Evolutionary conservation across 768 basidiomycete species (phyloP).

Genomic region (Cyclocybe aegerita): DNA sequence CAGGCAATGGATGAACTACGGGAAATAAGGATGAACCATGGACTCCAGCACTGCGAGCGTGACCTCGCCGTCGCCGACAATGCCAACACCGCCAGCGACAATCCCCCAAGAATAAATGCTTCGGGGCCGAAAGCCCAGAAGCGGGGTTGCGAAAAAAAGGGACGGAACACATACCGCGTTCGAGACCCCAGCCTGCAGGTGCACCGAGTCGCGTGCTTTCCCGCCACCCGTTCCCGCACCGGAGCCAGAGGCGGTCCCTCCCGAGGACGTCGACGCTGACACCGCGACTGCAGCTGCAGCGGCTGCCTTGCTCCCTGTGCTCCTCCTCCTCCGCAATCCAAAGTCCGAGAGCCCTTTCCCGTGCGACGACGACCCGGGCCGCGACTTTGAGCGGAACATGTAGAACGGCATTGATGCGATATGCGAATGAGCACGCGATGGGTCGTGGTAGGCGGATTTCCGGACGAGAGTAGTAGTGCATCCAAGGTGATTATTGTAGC

Average conservation of each 20-base stretch:
- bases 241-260: background rate
- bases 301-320: constrained; percentile 12
- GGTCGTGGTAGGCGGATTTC: too few species aligned
- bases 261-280: background rate
- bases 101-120: background rate
- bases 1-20: too few species aligned
- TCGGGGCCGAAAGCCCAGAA: too few species aligned
- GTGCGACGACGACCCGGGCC: background rate
- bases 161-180: constrained; percentile 1
- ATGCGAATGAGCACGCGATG: too few species aligned
- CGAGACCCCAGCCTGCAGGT: too few species aligned
- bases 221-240: background rate
- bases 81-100: background rate
- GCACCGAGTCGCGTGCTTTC: too few species aligned
- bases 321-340: constrained; percentile 14
- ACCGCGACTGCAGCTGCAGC: background rate
- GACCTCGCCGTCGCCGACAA: background rate
- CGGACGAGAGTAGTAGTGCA: too few species aligned
- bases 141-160: background rate
- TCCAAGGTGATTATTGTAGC: too few species aligned
- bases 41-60: background rate
- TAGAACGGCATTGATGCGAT: background rate
- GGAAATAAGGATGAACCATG: too few species aligned
- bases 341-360: constrained; percentile 11
- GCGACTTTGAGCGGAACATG: background rate